Percentiles rank a stretch among this genome's conserved stretches.
phyloP scores from a whole-genome alignment of 441 rosid genomes.

The Croton laevigatus region DNA sequence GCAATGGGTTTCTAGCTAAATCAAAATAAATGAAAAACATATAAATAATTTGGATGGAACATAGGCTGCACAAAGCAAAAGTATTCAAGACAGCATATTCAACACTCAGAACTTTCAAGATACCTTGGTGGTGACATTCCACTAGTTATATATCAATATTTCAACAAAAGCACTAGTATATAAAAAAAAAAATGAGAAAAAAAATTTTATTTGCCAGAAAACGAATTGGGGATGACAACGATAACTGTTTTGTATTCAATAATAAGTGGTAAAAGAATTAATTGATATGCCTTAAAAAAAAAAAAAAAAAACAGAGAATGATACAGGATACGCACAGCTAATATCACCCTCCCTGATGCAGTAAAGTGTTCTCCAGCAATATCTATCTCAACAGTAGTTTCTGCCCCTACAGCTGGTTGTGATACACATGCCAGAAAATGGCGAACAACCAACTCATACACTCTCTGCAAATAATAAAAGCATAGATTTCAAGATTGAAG shows the following conservation, averaged over 20 bases:
- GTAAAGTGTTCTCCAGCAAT: slow-evolving; percentile 88
- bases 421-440: slow-evolving; percentile 98
- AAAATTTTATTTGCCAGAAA: background rate
- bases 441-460: slow-evolving; percentile 93
- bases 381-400: slow-evolving; percentile 88
- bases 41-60: no score
- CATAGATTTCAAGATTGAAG: slow-evolving; percentile 16
- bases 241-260: background rate
- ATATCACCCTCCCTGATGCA: slow-evolving; percentile 84
- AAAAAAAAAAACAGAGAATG: slow-evolving; percentile 6
- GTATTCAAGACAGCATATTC: no score
- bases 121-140: no score
- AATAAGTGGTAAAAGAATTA: background rate
- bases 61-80: no score
- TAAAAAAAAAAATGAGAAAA: no score
- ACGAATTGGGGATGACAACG: background rate
- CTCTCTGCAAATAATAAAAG: slow-evolving; percentile 47
- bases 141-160: no score
- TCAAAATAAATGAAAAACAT: background rate
- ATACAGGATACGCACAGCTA: slow-evolving; percentile 60
- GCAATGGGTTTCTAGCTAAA: background rate
- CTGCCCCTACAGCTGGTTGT: slow-evolving; percentile 94
- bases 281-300: background rate
- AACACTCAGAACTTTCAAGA: no score
- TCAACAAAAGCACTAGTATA: no score